Percentiles rank a stretch among this genome's conserved stretches.
phyloP scores from a whole-genome alignment of 805 yeast genomes.

The Hanseniaspora meyeri region DNA sequence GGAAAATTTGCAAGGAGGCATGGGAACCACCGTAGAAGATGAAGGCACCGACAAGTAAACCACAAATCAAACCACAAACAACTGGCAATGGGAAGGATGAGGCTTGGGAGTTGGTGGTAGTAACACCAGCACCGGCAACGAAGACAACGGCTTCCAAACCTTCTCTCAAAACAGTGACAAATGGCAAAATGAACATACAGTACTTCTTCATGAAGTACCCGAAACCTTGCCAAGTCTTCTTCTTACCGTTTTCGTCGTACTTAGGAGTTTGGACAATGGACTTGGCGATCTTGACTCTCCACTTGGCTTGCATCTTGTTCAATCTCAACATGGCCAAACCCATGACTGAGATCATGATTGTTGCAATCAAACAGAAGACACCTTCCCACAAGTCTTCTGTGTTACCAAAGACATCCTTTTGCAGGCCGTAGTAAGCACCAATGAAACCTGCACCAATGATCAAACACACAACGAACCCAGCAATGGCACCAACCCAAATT shows the following conservation, averaged over 20 bases:
- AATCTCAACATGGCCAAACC: slow-evolving; percentile 93
- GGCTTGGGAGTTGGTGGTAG: slow-evolving; percentile 40
- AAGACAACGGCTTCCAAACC: slow-evolving; percentile 94
- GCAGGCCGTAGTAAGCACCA: slow-evolving; percentile 77
- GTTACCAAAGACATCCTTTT: slow-evolving; percentile 69
- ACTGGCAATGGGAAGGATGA: slow-evolving; percentile 89
- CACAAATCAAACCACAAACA: slow-evolving; percentile 70
- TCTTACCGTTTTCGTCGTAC: slow-evolving; percentile 35
- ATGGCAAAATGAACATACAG: slow-evolving; percentile 80
- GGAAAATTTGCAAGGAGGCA: slow-evolving; percentile 74
- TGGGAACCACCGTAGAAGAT: slow-evolving; percentile 74
- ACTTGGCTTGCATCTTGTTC: slow-evolving; percentile 91
- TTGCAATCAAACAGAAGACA: slow-evolving; percentile 79
- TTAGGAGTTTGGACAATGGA: slow-evolving; percentile 56
- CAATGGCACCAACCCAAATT: slow-evolving; percentile 71
- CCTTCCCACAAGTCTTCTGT: slow-evolving; percentile 98
- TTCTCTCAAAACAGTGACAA: slow-evolving; percentile 85
- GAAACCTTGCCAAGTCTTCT: slow-evolving; percentile 20
- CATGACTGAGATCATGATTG: slow-evolving; percentile 80
- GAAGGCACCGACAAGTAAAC: slow-evolving; percentile 54
- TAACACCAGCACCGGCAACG: slow-evolving; percentile 88
- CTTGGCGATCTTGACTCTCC: slow-evolving; percentile 88
- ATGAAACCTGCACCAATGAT: slow-evolving; percentile 85
- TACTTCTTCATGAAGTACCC: slow-evolving; percentile 57
- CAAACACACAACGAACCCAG: slow-evolving; percentile 69